Conservation (phyloP, 2,329 filamentous ascomycete genomes). For the Neocatenulostroma microsporum region DNA sequence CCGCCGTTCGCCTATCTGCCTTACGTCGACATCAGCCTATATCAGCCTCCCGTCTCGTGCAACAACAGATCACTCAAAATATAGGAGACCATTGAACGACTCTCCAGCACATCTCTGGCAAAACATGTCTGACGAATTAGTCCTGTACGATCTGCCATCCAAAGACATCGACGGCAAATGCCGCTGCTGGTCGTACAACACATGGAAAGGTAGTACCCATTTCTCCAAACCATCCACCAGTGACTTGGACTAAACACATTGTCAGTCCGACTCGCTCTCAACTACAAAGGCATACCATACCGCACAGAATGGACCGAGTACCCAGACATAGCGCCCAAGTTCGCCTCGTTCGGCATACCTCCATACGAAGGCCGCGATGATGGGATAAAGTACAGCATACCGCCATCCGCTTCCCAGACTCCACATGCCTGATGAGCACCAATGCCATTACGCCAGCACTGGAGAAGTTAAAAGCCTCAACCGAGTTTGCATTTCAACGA, state of each 20-base stretch:
- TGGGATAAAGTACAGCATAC: slow-evolving; percentile 53
- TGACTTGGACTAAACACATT: slow-evolving; percentile 7
- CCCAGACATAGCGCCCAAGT: slow-evolving; percentile 50
- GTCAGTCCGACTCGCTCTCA: slow-evolving; percentile 56
- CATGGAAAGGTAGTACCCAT: slow-evolving; percentile 58
- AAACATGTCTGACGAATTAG: slow-evolving; percentile 34
- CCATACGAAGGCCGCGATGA: no score
- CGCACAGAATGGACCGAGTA: slow-evolving; percentile 64
- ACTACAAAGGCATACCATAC: slow-evolving; percentile 61
- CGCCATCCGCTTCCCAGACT: slow-evolving; percentile 52
- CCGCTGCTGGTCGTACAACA: slow-evolving; percentile 57
- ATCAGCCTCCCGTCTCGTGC: no score
- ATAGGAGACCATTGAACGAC: no score
- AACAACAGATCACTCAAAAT: no score
- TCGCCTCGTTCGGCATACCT: slow-evolving; percentile 46
- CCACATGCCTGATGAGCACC: slow-evolving; percentile 58
- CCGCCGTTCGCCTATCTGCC: no score
- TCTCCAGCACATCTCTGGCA: no score
- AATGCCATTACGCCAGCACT: slow-evolving; percentile 51
- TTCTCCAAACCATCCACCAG: no score
- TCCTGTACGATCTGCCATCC: slow-evolving; percentile 57
- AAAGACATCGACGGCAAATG: no score
- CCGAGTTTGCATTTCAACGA: slow-evolving; percentile 54
- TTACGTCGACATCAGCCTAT: no score
- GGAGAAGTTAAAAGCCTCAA: slow-evolving; percentile 51